Evolutionary conservation across 345 rosid species (phyloP).

Genomic region (Adansonia digitata): DNA sequence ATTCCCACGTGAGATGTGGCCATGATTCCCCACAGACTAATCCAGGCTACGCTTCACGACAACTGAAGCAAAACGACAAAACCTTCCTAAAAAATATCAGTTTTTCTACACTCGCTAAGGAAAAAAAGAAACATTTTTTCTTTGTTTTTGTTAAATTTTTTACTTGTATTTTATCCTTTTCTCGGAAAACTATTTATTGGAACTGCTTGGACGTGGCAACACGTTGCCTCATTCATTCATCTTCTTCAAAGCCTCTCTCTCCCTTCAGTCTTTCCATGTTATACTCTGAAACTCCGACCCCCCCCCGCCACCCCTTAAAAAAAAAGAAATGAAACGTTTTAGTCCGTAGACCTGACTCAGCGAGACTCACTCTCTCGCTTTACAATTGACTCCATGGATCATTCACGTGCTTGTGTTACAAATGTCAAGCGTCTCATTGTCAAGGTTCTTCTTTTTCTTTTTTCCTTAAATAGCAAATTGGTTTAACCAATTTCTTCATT

Average conservation of each 20-base stretch:
- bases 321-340: too few relatives aligned
- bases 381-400: slow-evolving; percentile 16
- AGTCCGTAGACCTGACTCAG: background rate
- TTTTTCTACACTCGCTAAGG: too few relatives aligned
- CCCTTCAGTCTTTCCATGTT: too few relatives aligned
- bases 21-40: background rate
- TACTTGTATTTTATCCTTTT: background rate
- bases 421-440: slow-evolving; percentile 45
- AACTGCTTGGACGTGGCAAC: background rate
- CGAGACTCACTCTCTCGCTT: background rate
- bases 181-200: background rate
- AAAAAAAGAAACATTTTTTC: too few relatives aligned
- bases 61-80: background rate
- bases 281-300: background rate
- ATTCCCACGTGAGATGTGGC: background rate
- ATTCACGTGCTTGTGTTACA: slow-evolving; percentile 38
- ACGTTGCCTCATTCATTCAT: background rate
- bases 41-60: too few relatives aligned
- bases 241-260: background rate
- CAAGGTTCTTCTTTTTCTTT: slow-evolving; percentile 26
- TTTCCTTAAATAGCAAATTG: background rate
- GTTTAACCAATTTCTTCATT: background rate
- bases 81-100: too few relatives aligned
- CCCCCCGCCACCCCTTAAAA: too few relatives aligned
- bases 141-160: too few relatives aligned